Evolutionary conservation across 1,139 yeast species (phyloP), one percentile per base, ranked within the genome.

Genomic region (Yarrowia galli): DNA sequence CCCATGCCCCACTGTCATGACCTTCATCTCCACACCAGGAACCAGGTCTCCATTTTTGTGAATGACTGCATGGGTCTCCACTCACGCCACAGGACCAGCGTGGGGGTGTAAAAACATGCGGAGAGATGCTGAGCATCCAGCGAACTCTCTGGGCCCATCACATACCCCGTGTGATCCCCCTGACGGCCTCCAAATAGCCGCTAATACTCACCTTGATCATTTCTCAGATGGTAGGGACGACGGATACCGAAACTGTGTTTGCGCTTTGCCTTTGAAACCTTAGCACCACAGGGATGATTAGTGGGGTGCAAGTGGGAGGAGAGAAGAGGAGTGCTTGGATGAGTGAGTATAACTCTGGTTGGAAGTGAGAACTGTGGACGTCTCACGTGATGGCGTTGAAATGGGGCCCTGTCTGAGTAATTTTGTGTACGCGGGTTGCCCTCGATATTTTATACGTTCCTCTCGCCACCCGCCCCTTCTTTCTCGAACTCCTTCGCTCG

Each of bases 231-330:
- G 63, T 51, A 35, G 28, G 45, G 40, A 43, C 51, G 64, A 43
- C 36, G 64, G 54, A 35, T 38, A 23, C 36, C 42, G 49, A 40
- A 54, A 53, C 51, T 65, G 65, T 56, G 42, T 45, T 46, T 54
- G 61, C 61, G 38, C 38, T 53, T 65, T 51, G 43, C 43, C 48
- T 45, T 43, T 65, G 58, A 65, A 65, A 54, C 61, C 61, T 54
- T 54, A 40, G 61, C 61, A 54, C 61, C 61, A 25, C 61, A 54
- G 61, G 61, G 61, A 54, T 54, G 60, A 38, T 53, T 53, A 54
- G 48, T 54, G 60, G 45, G 60, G 60, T 53, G 56, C 36, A 48
- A 48, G 53, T 48, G 56, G 56, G 40, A 53, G 58, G 15, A 18
- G 20, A 40, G 32, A 28, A 10, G 32, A 28, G 32, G 32, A 28